Evolutionary conservation across 2,329 filamentous ascomycete genomes (phyloP).

Genomic region (Arthrobotrys entomopaga): DNA sequence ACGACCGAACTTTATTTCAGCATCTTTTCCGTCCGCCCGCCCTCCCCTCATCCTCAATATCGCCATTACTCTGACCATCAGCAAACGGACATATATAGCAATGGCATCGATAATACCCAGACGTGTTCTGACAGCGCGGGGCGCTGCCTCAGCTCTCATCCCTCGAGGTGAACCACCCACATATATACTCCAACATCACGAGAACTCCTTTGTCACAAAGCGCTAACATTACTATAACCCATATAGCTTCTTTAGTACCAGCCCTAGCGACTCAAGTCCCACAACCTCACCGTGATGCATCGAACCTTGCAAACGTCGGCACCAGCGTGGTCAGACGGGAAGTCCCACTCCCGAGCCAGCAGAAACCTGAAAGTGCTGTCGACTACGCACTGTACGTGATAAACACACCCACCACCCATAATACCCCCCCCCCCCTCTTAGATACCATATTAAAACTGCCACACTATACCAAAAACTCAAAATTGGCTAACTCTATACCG

Average conservation of each 20-base stretch:
- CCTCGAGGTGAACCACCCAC: constrained; percentile 38
- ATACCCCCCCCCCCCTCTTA: neutral
- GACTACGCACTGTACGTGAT: constrained; percentile 84
- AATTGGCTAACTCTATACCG: constrained; percentile 24
- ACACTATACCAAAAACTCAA: neutral
- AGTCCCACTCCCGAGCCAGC: constrained; percentile 80
- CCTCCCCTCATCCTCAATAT: constrained; percentile 16
- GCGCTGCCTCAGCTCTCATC: constrained; percentile 46
- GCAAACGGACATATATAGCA: constrained; percentile 17
- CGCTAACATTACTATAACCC: neutral
- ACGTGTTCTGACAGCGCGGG: constrained; percentile 45
- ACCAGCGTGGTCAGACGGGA: constrained; percentile 68
- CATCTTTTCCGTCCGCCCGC: neutral
- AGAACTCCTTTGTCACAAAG: neutral
- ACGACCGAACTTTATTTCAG: neutral
- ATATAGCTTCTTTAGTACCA: constrained; percentile 46
- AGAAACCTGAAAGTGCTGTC: constrained; percentile 79
- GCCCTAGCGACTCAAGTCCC: constrained; percentile 20
- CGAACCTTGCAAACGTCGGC: constrained; percentile 21
- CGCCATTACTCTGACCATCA: neutral
- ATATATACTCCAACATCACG: neutral
- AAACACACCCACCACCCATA: constrained; percentile 12
- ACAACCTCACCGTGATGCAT: constrained; percentile 37
- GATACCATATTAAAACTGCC: neutral
- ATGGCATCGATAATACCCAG: constrained; percentile 54